Conservation (phyloP, 176 grass and related monocot species). For the Ensete ventricosum region DNA sequence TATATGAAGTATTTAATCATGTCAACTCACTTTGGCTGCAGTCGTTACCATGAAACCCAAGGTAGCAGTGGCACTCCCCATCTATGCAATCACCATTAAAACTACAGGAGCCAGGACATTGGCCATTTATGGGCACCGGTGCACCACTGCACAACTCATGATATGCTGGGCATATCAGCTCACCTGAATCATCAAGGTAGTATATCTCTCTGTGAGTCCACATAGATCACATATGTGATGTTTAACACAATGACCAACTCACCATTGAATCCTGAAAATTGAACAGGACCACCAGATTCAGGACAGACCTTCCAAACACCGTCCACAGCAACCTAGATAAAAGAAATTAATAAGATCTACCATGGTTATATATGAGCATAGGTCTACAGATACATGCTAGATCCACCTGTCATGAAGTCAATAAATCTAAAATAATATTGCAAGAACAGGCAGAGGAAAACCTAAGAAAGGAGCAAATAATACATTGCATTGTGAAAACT, state of each 20-base stretch:
- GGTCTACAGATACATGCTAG: too few species aligned
- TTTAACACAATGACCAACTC: constrained; percentile 20
- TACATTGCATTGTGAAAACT: too few species aligned
- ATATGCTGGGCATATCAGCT: constrained; percentile 89
- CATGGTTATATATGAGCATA: background rate
- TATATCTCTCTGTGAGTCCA: constrained; percentile 19
- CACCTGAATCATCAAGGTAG: constrained; percentile 51
- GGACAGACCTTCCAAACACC: constrained; percentile 92
- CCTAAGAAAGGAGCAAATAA: too few species aligned
- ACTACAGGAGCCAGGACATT: constrained; percentile 71
- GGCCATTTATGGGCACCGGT: constrained; percentile 44
- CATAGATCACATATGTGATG: background rate
- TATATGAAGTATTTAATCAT: background rate
- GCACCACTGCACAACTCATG: constrained; percentile 64
- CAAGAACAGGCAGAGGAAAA: too few species aligned
- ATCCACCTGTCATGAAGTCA: too few species aligned
- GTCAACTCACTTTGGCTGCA: constrained; percentile 70
- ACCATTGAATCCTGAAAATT: constrained; percentile 90
- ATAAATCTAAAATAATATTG: too few species aligned
- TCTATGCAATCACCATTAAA: constrained; percentile 86
- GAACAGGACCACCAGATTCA: constrained; percentile 71
- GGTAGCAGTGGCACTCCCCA: constrained; percentile 85
- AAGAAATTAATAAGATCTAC: constrained; percentile 7
- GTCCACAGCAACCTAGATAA: constrained; percentile 85
- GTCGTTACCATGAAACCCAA: constrained; percentile 76